A percentile compares a stretch with the other conserved stretches of the same genome.
Conservation (phyloP, 2,329 filamentous ascomycete genomes). For the Nannizziopsis arthrosporioides region DNA sequence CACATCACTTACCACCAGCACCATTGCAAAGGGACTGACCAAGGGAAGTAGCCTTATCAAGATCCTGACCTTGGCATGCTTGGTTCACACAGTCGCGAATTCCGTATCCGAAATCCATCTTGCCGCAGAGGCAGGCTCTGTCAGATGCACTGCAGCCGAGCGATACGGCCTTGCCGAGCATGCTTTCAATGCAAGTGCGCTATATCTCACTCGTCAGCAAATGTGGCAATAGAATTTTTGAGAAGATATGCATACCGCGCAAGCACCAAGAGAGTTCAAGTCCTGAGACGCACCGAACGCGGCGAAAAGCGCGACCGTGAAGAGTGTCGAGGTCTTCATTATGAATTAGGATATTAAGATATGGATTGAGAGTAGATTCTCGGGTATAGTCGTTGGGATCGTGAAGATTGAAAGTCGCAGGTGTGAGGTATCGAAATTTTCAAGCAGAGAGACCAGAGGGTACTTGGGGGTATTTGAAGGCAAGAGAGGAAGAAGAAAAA, state of each 20-base stretch:
- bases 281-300: conserved; percentile 17
- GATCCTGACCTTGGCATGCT: conserved; percentile 33
- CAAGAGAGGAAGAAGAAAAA: conserved; percentile 6
- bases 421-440: too few relatives aligned
- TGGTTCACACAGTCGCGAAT: conserved; percentile 37
- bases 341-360: conserved; percentile 8
- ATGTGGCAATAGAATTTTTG: conserved; percentile 8
- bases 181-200: conserved; percentile 37
- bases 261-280: conserved; percentile 16
- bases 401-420: neutral
- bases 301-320: conserved; percentile 17
- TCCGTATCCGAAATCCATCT: conserved; percentile 33
- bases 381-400: neutral
- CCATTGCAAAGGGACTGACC: conserved; percentile 1
- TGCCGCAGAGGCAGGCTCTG: conserved; percentile 32
- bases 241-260: conserved; percentile 18
- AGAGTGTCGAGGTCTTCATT: conserved; percentile 21
- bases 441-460: conserved; percentile 1
- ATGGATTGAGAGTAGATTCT: neutral
- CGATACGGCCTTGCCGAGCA: conserved; percentile 29
- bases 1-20: neutral
- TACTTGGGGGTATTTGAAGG: neutral
- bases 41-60: conserved; percentile 11
- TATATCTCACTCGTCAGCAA: conserved; percentile 16
- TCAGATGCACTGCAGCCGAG: conserved; percentile 33